Conservation (phyloP, 148 eudicot genomes). For the Polygonum maritimum region DNA sequence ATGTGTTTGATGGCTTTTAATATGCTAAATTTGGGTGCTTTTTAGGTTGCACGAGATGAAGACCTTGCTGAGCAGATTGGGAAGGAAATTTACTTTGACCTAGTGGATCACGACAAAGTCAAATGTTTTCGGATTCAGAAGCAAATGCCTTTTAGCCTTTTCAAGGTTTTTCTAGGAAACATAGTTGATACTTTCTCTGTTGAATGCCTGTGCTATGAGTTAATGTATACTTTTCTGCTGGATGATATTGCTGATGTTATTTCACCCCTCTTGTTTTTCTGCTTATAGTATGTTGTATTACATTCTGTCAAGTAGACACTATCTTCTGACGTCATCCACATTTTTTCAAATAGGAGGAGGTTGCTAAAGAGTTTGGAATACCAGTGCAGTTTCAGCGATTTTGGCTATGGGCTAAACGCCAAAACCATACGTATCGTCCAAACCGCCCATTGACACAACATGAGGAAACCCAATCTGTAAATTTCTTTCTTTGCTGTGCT, state of each 20-base stretch:
- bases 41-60: slow-evolving; percentile 85
- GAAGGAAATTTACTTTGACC: slow-evolving; percentile 85
- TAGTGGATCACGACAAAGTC: slow-evolving; percentile 96
- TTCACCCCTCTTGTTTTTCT: not conserved
- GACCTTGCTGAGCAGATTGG: slow-evolving; percentile 87
- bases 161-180: slow-evolving; percentile 52
- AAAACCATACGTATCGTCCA: slow-evolving; percentile 87
- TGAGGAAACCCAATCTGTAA: slow-evolving; percentile 78
- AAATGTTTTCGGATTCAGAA: slow-evolving; percentile 85
- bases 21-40: not conserved
- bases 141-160: slow-evolving; percentile 59
- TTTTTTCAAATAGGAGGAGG: slow-evolving; percentile 55
- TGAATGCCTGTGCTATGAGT: not conserved
- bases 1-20: slow-evolving; percentile 5
- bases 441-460: slow-evolving; percentile 65
- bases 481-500: not conserved
- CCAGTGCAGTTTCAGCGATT: slow-evolving; percentile 79
- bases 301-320: not conserved
- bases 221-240: not conserved
- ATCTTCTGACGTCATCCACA: not conserved
- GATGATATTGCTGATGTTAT: not conserved
- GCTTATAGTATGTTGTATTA: not conserved
- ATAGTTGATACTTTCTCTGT: not conserved
- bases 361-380: slow-evolving; percentile 80
- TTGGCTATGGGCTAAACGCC: slow-evolving; percentile 95